phyloP scores from a whole-genome alignment of 768 basidiomycete genomes.

The Sutorius australiensis region DNA sequence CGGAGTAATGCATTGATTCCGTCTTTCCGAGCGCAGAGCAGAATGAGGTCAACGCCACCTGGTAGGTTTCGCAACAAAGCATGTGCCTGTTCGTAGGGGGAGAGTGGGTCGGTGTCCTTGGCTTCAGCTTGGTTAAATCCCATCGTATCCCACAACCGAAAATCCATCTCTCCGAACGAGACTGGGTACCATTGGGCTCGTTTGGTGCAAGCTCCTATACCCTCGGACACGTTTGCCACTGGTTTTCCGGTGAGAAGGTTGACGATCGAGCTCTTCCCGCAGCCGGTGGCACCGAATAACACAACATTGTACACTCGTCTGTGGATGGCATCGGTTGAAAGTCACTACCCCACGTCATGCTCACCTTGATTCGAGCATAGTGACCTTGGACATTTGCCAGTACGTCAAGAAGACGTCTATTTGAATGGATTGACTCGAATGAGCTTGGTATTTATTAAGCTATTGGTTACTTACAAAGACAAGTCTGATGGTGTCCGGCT shows the following conservation, averaged over 20 bases:
- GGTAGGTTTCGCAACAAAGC: constrained; percentile 33
- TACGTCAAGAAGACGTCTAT: not conserved
- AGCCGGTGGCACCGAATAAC: constrained; percentile 28
- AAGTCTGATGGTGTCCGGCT: not conserved
- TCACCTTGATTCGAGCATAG: constrained; percentile 17
- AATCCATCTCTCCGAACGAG: constrained; percentile 16
- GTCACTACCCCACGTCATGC: not conserved
- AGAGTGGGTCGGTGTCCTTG: constrained; percentile 11
- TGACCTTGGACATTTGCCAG: not conserved
- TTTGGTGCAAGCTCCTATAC: constrained; percentile 34
- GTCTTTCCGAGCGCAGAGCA: constrained; percentile 38
- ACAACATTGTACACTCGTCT: constrained; percentile 24
- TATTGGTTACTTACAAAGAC: constrained; percentile 6
- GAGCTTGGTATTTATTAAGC: not conserved
- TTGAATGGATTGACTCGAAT: not conserved
- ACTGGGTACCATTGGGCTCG: constrained; percentile 20
- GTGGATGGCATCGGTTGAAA: constrained; percentile 4
- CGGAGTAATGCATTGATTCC: constrained; percentile 34
- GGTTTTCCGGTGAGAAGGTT: constrained; percentile 26
- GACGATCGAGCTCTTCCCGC: constrained; percentile 31
- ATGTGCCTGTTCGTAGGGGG: constrained; percentile 30
- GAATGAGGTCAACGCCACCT: constrained; percentile 37
- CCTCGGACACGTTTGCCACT: constrained; percentile 28
- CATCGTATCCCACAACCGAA: constrained; percentile 33
- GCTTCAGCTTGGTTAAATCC: constrained; percentile 29